These are phyloP conservation scores for Microsporum canis DNA, from an alignment of 2,329 filamentous ascomycete genomes.

Conservation along the genomic window DNA sequence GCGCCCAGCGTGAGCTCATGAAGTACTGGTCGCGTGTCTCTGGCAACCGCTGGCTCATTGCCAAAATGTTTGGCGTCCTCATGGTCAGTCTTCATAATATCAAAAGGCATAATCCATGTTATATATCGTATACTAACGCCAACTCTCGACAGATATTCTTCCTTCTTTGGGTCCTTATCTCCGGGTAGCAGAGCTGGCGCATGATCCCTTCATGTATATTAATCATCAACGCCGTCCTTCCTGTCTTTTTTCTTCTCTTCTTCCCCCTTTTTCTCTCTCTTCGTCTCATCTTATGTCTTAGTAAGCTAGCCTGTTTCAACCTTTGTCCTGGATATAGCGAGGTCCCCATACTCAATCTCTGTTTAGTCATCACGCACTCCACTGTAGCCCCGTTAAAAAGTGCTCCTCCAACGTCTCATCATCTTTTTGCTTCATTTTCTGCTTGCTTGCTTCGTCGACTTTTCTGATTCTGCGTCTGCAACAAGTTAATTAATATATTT, in stretches of 20 bases:
- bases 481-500: not conserved
- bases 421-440: not conserved
- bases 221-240: not conserved
- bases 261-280: not conserved
- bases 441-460: too few species aligned
- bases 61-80: slow-evolving; percentile 67
- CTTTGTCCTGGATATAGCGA: not conserved
- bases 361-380: not conserved
- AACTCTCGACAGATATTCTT: slow-evolving; percentile 13
- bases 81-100: slow-evolving; percentile 45
- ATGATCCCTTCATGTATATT: not conserved
- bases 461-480: not conserved
- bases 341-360: not conserved
- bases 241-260: not conserved
- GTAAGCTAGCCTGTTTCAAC: not conserved
- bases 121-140: not conserved
- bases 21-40: slow-evolving; percentile 95
- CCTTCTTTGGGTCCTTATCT: slow-evolving; percentile 14
- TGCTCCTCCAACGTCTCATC: not conserved
- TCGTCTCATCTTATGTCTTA: not conserved
- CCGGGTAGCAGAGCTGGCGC: slow-evolving; percentile 7
- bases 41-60: slow-evolving; percentile 89
- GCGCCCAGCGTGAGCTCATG: slow-evolving; percentile 84
- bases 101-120: not conserved
- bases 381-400: not conserved